Conservation (phyloP, 148 eudicot species). For the Camellia sinensis region DNA sequence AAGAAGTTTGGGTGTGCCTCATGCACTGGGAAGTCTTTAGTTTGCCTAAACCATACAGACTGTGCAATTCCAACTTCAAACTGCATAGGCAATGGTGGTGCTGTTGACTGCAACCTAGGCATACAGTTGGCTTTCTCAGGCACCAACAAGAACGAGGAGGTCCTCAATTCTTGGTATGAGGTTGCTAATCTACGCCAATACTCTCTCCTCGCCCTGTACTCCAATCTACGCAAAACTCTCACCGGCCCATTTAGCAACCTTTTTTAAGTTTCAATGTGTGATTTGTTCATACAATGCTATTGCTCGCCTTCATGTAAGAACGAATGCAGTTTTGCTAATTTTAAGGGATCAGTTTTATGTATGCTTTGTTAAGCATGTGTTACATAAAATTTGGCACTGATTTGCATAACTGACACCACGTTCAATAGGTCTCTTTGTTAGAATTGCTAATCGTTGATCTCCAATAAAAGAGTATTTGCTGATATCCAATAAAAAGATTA, state of each 20-base stretch:
- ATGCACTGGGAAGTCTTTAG: conserved; percentile 33
- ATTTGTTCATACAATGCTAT: background rate
- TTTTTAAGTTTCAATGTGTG: conserved; percentile 11
- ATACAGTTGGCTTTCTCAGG: conserved; percentile 81
- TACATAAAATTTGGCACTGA: too few species aligned
- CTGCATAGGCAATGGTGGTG: conserved; percentile 53
- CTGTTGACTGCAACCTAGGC: conserved; percentile 52
- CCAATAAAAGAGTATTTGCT: too few species aligned
- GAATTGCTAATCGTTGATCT: too few species aligned
- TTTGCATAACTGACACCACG: too few species aligned
- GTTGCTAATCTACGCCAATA: conserved; percentile 60
- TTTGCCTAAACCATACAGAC: conserved; percentile 54
- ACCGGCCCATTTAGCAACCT: conserved; percentile 28
- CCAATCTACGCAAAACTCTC: conserved; percentile 42
- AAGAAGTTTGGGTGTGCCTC: conserved; percentile 62
- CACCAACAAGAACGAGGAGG: conserved; percentile 57
- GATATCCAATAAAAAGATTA: too few species aligned
- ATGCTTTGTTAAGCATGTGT: too few species aligned
- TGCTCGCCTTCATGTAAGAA: too few species aligned
- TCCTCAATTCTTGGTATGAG: conserved; percentile 82
- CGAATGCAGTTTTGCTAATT: too few species aligned
- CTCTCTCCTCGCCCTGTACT: conserved; percentile 51
- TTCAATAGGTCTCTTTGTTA: too few species aligned
- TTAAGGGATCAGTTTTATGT: too few species aligned
- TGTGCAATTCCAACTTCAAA: conserved; percentile 57